Percentiles rank a stretch among this genome's conserved stretches.
Conservation (phyloP, 352 stramenopile genomes). For the Phytophthora quininea region DNA sequence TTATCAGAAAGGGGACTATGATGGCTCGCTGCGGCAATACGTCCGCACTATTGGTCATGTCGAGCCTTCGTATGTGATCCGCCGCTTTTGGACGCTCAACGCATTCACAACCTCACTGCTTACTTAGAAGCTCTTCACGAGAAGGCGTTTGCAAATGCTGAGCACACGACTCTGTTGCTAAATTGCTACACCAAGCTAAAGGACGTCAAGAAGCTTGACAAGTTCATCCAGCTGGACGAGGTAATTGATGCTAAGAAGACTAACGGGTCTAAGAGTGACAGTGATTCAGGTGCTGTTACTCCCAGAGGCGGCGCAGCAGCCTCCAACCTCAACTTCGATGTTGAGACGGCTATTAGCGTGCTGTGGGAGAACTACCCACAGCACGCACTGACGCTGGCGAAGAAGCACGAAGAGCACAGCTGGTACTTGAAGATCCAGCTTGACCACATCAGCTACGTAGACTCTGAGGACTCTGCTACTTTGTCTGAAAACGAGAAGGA, state of each 20-base stretch:
- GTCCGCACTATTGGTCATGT: slow-evolving; percentile 96
- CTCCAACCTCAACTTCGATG: slow-evolving; percentile 86
- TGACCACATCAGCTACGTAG: slow-evolving; percentile 88
- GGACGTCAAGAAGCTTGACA: slow-evolving; percentile 93
- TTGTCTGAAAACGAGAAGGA: slow-evolving; percentile 81
- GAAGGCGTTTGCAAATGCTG: slow-evolving; percentile 89
- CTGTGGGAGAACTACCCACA: slow-evolving; percentile 93
- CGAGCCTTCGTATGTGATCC: slow-evolving; percentile 98
- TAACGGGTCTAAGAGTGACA: slow-evolving; percentile 30
- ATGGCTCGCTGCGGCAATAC: slow-evolving; percentile 97
- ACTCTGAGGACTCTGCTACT: slow-evolving; percentile 73
- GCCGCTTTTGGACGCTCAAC: slow-evolving; percentile 97
- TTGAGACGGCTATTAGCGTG: slow-evolving; percentile 93
- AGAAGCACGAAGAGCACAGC: slow-evolving; percentile 90
- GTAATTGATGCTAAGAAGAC: slow-evolving; percentile 57
- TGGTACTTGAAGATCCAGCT: slow-evolving; percentile 94
- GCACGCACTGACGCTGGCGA: slow-evolving; percentile 89
- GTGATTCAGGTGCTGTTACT: slow-evolving; percentile 27
- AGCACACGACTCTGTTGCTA: slow-evolving; percentile 94
- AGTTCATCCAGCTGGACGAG: slow-evolving; percentile 91
- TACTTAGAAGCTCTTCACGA: slow-evolving; percentile 96
- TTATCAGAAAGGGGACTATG: slow-evolving; percentile 97
- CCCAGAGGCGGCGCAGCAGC: slow-evolving; percentile 23
- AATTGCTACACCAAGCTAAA: slow-evolving; percentile 97
- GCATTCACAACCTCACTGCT: slow-evolving; percentile 95